A percentile compares a stretch with the other conserved stretches of the same genome.
Conservation (phyloP, 805 yeast genomes). For the Metschnikowia henanensis region DNA sequence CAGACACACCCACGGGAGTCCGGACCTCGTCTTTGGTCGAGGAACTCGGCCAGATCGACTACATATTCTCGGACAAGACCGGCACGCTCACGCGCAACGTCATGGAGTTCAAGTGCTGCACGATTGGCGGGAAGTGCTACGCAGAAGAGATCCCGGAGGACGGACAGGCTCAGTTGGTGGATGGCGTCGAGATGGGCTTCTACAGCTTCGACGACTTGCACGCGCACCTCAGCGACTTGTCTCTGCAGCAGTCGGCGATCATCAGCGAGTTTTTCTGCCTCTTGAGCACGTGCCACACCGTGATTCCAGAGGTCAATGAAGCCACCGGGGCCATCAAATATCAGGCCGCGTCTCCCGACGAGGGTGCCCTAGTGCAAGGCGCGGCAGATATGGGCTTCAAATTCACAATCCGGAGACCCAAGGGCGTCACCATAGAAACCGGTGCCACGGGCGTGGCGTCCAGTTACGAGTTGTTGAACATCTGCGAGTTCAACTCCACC, state of each 20-base stretch:
- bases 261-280: constrained; percentile 79
- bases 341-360: constrained; percentile 99
- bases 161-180: constrained; percentile 62
- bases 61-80: constrained; percentile 94
- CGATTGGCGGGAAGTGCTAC: constrained; percentile 91
- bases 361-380: constrained; percentile 97
- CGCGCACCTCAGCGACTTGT: constrained; percentile 45
- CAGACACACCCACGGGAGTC: constrained; percentile 94
- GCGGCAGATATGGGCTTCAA: constrained; percentile 87
- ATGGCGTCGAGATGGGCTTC: constrained; percentile 81
- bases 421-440: constrained; percentile 64
- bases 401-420: constrained; percentile 84
- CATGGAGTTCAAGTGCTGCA: constrained; percentile 94
- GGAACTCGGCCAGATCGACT: constrained; percentile 95
- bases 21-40: constrained; percentile 95
- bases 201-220: constrained; percentile 67
- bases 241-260: constrained; percentile 44
- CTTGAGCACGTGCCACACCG: constrained; percentile 94
- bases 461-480: constrained; percentile 74
- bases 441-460: constrained; percentile 50
- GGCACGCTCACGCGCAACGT: constrained; percentile 95
- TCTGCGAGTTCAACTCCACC: constrained; percentile 96
- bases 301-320: constrained; percentile 81
- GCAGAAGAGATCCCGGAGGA: constrained; percentile 92
- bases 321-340: constrained; percentile 69